phyloP scores from a whole-genome alignment of 352 stramenopile genomes.

The Phytophthora tubulina region DNA sequence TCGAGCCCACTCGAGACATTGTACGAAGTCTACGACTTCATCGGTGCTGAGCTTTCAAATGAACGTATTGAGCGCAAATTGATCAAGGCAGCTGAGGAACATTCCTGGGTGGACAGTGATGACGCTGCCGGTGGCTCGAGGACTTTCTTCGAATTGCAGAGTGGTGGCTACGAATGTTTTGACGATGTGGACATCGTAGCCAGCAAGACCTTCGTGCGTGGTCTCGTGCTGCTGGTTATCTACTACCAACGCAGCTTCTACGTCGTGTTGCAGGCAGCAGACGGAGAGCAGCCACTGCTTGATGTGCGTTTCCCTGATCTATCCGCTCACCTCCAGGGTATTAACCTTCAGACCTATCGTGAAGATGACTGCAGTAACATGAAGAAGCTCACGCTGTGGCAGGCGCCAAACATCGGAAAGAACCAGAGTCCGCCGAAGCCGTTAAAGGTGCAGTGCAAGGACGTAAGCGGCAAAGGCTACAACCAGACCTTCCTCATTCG shows the following conservation, averaged over 20 bases:
- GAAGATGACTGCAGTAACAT: constrained; percentile 86
- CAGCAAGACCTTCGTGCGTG: constrained; percentile 89
- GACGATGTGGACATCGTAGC: constrained; percentile 88
- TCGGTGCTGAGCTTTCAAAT: constrained; percentile 86
- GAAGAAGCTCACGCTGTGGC: constrained; percentile 95
- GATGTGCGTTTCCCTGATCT: constrained; percentile 96
- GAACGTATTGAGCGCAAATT: constrained; percentile 89
- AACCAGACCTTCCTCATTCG: constrained; percentile 90
- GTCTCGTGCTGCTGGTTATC: constrained; percentile 83
- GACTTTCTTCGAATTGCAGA: constrained; percentile 96
- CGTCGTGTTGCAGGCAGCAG: constrained; percentile 89
- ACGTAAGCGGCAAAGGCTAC: constrained; percentile 83
- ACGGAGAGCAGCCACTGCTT: constrained; percentile 93
- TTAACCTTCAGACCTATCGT: constrained; percentile 87
- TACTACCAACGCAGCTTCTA: constrained; percentile 93
- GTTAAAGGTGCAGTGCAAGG: constrained; percentile 87
- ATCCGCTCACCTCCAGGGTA: constrained; percentile 87
- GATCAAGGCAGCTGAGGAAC: constrained; percentile 82
- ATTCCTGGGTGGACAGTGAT: constrained; percentile 93
- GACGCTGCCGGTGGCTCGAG: constrained; percentile 33
- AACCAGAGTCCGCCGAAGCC: constrained; percentile 74
- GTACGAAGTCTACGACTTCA: constrained; percentile 88
- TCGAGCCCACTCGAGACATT: constrained; percentile 75
- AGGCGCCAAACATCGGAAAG: constrained; percentile 66
- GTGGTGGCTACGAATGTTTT: constrained; percentile 87